phyloP scores from a whole-genome alignment of 768 basidiomycete genomes.

The Phanerochaete carnosa region DNA sequence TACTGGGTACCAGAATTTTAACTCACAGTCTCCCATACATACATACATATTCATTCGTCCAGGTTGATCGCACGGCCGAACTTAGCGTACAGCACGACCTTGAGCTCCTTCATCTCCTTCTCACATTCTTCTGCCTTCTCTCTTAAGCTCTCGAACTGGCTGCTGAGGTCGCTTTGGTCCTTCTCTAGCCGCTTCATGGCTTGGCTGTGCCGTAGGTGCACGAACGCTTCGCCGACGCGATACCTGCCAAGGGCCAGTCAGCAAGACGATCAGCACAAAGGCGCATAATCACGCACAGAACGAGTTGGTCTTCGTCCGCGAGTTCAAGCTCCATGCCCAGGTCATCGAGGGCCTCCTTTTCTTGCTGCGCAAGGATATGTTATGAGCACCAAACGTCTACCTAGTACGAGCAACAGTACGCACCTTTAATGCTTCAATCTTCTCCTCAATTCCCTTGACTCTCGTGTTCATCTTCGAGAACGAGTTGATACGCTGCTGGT shows the following conservation, averaged over 20 bases:
- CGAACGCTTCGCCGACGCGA: slow-evolving; percentile 85
- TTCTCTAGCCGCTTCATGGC: slow-evolving; percentile 71
- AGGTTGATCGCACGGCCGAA: slow-evolving; percentile 93
- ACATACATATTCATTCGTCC: slow-evolving; percentile 53
- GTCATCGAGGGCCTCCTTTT: slow-evolving; percentile 93
- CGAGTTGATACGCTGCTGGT: slow-evolving; percentile 82
- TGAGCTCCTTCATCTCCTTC: slow-evolving; percentile 74
- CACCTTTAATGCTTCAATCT: slow-evolving; percentile 74
- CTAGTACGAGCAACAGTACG: background rate
- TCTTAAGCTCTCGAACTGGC: slow-evolving; percentile 49
- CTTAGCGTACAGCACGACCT: slow-evolving; percentile 80
- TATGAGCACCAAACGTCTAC: background rate
- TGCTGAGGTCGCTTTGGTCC: slow-evolving; percentile 60
- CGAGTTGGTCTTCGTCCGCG: slow-evolving; percentile 76
- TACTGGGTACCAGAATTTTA: too few species aligned
- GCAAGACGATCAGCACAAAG: background rate
- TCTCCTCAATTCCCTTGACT: slow-evolving; percentile 66
- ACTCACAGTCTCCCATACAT: background rate
- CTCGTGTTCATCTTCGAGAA: slow-evolving; percentile 92
- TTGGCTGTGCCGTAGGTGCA: slow-evolving; percentile 67
- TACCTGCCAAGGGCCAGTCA: slow-evolving; percentile 49
- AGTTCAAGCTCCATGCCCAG: slow-evolving; percentile 85
- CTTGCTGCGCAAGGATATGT: slow-evolving; percentile 58
- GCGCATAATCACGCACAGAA: slow-evolving; percentile 54
- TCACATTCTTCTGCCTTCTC: slow-evolving; percentile 62